phyloP scores from a whole-genome alignment of 108 stramenopile genomes.

The Pseudonitzschia pungens region DNA sequence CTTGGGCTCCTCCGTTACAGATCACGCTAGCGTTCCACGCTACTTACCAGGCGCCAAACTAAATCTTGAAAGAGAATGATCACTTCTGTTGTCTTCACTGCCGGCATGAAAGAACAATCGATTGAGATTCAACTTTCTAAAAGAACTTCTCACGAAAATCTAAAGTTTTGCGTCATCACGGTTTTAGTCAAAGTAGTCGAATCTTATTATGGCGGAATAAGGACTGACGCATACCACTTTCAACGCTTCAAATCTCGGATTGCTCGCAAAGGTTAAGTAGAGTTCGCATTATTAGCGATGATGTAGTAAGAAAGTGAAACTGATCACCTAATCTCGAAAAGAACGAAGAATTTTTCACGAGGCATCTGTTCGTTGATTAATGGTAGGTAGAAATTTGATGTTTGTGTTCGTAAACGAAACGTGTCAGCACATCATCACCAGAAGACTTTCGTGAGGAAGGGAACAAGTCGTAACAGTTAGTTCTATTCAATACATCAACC shows the following conservation, averaged over 20 bases:
- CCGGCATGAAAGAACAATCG: too few relatives aligned
- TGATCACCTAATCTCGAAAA: not conserved
- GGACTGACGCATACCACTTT: not conserved
- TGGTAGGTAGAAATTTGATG: not conserved
- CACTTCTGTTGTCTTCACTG: too few relatives aligned
- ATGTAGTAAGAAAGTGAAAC: not conserved
- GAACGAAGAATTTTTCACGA: not conserved
- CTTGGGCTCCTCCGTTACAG: too few relatives aligned
- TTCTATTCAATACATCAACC: not conserved
- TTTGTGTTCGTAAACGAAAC: constrained; percentile 2
- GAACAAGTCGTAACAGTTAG: not conserved
- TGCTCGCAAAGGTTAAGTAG: not conserved
- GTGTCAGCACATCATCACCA: constrained; percentile 3
- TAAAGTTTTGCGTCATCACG: not conserved
- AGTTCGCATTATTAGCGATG: not conserved
- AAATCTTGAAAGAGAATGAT: too few relatives aligned
- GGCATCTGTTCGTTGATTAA: not conserved
- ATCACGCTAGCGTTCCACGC: too few relatives aligned
- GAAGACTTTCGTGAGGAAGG: not conserved
- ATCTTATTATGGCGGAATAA: not conserved
- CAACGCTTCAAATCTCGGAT: not conserved
- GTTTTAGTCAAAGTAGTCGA: not conserved
- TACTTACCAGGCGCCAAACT: too few relatives aligned
- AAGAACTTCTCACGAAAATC: not conserved
- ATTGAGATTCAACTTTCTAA: not conserved